Evolutionary conservation across 805 yeast genomes (phyloP).

Genomic region (Metschnikowia sp.): DNA sequence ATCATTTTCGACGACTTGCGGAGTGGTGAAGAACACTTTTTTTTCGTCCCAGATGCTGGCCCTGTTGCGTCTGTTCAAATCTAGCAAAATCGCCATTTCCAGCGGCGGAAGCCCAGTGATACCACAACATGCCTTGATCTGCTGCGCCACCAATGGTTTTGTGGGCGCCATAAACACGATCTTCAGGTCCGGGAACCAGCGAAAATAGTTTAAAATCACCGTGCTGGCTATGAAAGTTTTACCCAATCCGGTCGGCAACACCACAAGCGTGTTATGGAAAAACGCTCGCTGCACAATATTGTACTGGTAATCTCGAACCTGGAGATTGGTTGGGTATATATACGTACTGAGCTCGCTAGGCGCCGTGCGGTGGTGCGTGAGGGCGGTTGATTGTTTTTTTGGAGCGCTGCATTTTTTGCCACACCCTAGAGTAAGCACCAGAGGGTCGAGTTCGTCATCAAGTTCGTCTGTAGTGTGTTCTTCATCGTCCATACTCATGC

Average conservation of each 20-base stretch:
- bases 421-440: constrained; percentile 1
- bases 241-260: constrained; percentile 96
- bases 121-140: constrained; percentile 86
- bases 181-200: constrained; percentile 81
- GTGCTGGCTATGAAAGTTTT: constrained; percentile 95
- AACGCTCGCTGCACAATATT: constrained; percentile 73
- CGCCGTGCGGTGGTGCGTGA: constrained; percentile 9
- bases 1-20: constrained; percentile 94
- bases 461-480: background rate
- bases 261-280: constrained; percentile 73
- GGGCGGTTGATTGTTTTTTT: background rate
- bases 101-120: constrained; percentile 77
- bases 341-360: constrained; percentile 35
- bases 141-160: constrained; percentile 93
- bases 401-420: background rate
- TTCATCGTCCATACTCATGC: background rate
- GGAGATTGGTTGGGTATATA: constrained; percentile 82
- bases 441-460: constrained; percentile 15
- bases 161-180: constrained; percentile 97
- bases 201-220: constrained; percentile 81
- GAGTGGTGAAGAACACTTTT: constrained; percentile 88
- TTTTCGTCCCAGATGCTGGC: constrained; percentile 73
- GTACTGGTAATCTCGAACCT: constrained; percentile 83
- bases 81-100: constrained; percentile 77
- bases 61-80: constrained; percentile 54